Conservation (phyloP, 2,329 filamentous ascomycete species). For the Cucurbitaria berberidis region DNA sequence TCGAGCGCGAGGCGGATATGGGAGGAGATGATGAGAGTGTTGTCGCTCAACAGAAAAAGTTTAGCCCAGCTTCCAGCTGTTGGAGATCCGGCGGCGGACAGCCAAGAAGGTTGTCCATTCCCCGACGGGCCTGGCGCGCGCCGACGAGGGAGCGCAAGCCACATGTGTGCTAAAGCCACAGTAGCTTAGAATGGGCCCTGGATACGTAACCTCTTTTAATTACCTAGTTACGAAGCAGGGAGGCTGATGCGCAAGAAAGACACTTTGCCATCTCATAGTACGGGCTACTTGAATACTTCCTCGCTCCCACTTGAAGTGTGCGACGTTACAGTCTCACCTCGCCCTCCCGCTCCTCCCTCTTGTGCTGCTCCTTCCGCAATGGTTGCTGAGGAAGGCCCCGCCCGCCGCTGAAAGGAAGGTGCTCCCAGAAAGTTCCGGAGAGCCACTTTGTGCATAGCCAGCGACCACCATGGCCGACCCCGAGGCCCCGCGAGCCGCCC, state of each 20-base stretch:
- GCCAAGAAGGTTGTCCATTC: constrained; percentile 5
- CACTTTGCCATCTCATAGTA: constrained; percentile 30
- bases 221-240: constrained; percentile 23
- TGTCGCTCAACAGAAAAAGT: constrained; percentile 44
- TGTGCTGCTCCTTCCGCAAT: constrained; percentile 29
- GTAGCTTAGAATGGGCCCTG: background rate
- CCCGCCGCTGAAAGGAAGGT: constrained; percentile 24
- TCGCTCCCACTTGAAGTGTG: constrained; percentile 5
- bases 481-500: constrained; percentile 21
- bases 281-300: background rate
- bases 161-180: background rate
- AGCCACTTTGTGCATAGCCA: constrained; percentile 17
- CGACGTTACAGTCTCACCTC: constrained; percentile 5
- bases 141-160: background rate
- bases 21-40: constrained; percentile 29
- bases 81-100: constrained; percentile 25
- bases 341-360: constrained; percentile 2
- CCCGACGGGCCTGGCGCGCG: constrained; percentile 14
- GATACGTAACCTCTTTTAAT: constrained; percentile 29
- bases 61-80: constrained; percentile 24
- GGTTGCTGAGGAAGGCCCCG: constrained; percentile 27
- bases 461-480: constrained; percentile 45
- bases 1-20: constrained; percentile 20
- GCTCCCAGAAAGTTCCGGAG: constrained; percentile 20
- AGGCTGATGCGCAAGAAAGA: constrained; percentile 39